phyloP scores from a whole-genome alignment of 306 rosid species.

The Vicia villosa region DNA sequence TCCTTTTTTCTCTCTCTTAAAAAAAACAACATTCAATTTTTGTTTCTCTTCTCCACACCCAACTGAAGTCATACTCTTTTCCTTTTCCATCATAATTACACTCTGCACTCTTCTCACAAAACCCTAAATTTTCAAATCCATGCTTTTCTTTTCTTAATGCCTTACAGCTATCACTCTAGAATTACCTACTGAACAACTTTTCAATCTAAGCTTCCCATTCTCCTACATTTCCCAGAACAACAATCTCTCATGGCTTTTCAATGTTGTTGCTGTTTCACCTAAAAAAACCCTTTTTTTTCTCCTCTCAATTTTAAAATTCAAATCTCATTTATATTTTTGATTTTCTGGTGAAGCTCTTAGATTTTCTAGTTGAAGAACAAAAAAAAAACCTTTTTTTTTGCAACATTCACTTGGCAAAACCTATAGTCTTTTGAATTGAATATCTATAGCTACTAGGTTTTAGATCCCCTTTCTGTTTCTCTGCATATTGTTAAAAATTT shows the following conservation, averaged over 20 bases:
- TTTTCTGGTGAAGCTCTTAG: constrained; percentile 27
- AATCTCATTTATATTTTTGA: constrained; percentile 9
- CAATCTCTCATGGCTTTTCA: constrained; percentile 33
- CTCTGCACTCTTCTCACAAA: constrained; percentile 60
- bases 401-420: constrained; percentile 20
- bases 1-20: neutral
- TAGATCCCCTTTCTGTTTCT: constrained; percentile 26
- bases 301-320: constrained; percentile 13
- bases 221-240: too few species aligned
- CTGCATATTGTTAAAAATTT: constrained; percentile 28
- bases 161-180: constrained; percentile 38
- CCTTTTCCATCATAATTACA: constrained; percentile 41
- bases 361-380: constrained; percentile 28
- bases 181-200: neutral
- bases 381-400: constrained; percentile 31
- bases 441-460: constrained; percentile 31
- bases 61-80: constrained; percentile 29
- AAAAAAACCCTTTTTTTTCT: neutral
- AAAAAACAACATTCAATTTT: neutral
- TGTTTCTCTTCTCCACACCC: constrained; percentile 31
- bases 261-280: constrained; percentile 36
- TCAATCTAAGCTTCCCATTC: constrained; percentile 32
- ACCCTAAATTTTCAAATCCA: constrained; percentile 81
- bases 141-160: constrained; percentile 61
- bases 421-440: constrained; percentile 28